Evolutionary conservation across 306 rosid genomes (phyloP).

Genomic region (Vigna angularis): DNA sequence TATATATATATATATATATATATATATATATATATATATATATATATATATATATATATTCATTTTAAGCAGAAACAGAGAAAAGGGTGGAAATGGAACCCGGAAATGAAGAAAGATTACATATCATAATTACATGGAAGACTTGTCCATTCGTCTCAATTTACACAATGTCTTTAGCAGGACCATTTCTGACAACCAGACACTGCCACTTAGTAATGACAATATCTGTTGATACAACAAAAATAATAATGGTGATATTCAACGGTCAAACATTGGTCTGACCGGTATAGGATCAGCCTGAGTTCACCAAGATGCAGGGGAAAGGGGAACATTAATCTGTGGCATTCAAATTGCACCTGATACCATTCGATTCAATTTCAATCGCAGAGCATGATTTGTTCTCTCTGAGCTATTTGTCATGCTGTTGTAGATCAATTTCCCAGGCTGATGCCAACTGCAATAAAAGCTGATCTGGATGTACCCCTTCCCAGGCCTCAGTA

Average conservation of each 20-base stretch:
- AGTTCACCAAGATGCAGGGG: conserved; percentile 22
- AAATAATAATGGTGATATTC: conserved; percentile 27
- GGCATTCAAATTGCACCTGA: conserved; percentile 15
- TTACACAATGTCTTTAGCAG: conserved; percentile 30
- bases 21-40: too few species aligned
- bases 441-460: conserved; percentile 90
- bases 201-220: conserved; percentile 13
- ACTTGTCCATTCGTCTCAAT: conserved; percentile 36
- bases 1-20: neutral
- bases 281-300: conserved; percentile 18
- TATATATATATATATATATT: neutral
- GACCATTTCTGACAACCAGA: conserved; percentile 25
- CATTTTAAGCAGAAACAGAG: neutral
- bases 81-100: conserved; percentile 6
- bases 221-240: neutral
- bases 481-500: conserved; percentile 94
- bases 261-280: conserved; percentile 34
- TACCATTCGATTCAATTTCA: conserved; percentile 30
- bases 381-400: conserved; percentile 25
- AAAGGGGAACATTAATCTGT: conserved; percentile 22
- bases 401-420: conserved; percentile 54
- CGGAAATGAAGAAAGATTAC: conserved; percentile 13
- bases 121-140: conserved; percentile 43
- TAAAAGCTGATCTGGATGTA: conserved; percentile 75
- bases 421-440: conserved; percentile 83